These are phyloP conservation scores for Collariella sp. DNA, from an alignment of 495 filamentous ascomycete species.

Conservation along the genomic window DNA sequence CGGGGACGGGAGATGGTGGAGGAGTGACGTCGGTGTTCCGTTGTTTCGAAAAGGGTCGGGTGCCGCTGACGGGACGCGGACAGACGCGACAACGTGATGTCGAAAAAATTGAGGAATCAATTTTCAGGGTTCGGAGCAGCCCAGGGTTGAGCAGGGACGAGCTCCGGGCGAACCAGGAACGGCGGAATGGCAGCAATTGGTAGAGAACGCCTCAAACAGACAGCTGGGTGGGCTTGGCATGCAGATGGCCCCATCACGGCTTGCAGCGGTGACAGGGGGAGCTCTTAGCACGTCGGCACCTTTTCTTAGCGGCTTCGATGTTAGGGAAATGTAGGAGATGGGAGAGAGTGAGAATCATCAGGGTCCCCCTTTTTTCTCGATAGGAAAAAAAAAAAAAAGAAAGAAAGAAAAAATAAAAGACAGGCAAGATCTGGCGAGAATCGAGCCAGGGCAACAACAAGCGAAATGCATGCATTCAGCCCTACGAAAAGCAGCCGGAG, in stretches of 20 bases:
- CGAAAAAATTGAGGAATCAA: slow-evolving; percentile 1
- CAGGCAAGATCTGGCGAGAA: background rate
- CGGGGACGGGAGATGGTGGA: slow-evolving; percentile 3
- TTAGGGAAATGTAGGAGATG: background rate
- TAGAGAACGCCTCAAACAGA: background rate
- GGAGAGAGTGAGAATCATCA: too few species aligned
- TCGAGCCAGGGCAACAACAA: background rate
- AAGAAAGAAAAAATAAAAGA: too few species aligned
- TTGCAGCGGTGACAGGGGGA: background rate
- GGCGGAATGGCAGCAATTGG: background rate
- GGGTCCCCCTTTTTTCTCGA: background rate
- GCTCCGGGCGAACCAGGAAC: background rate
- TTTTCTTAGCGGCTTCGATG: too few species aligned
- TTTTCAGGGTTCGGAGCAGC: too few species aligned
- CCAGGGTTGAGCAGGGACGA: too few species aligned
- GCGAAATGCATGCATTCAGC: slow-evolving; percentile 2
- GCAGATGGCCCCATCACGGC: background rate
- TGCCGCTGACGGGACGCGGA: background rate
- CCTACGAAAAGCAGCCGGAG: slow-evolving; percentile 1
- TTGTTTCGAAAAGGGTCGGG: background rate
- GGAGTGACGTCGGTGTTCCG: background rate
- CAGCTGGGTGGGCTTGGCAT: background rate
- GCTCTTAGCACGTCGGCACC: too few species aligned
- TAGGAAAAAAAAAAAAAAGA: too few species aligned
- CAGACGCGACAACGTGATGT: slow-evolving; percentile 17